Conservation (phyloP, 2,329 filamentous ascomycete species). For the Domatiomyces globalis region DNA sequence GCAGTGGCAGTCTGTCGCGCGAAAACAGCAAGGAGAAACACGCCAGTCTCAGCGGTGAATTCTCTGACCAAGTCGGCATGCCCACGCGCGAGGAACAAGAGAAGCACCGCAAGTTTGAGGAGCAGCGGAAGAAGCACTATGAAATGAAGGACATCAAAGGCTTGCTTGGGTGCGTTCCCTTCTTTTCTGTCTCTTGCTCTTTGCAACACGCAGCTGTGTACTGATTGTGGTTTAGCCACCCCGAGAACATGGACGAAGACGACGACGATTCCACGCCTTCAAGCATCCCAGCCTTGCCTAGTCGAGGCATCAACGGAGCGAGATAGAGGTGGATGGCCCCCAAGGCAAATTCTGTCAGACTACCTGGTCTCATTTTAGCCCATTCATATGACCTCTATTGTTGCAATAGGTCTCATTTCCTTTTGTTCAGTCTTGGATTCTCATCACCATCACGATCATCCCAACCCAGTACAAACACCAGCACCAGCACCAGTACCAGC, state of each 20-base stretch:
- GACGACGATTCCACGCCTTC: slow-evolving; percentile 38
- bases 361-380: background rate
- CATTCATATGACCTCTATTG: slow-evolving; percentile 5
- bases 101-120: slow-evolving; percentile 85
- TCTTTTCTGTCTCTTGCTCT: background rate
- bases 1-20: slow-evolving; percentile 28
- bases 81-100: slow-evolving; percentile 60
- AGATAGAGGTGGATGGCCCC: slow-evolving; percentile 1
- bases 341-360: background rate
- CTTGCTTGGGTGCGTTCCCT: slow-evolving; percentile 53
- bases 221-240: slow-evolving; percentile 33
- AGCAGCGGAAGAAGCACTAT: slow-evolving; percentile 89
- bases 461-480: background rate
- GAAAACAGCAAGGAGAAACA: slow-evolving; percentile 46
- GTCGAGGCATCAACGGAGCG: slow-evolving; percentile 20
- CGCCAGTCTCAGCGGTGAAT: slow-evolving; percentile 57
- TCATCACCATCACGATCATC: background rate
- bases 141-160: slow-evolving; percentile 94
- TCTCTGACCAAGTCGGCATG: slow-evolving; percentile 38
- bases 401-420: slow-evolving; percentile 11
- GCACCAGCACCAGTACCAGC: background rate
- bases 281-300: slow-evolving; percentile 29
- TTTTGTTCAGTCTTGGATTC: slow-evolving; percentile 1
- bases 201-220: background rate
- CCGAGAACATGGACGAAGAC: slow-evolving; percentile 48